A percentile compares a stretch with the other conserved stretches of the same genome.
Conservation (phyloP, 805 yeast species). For the Cyberlindnera petersonii region DNA sequence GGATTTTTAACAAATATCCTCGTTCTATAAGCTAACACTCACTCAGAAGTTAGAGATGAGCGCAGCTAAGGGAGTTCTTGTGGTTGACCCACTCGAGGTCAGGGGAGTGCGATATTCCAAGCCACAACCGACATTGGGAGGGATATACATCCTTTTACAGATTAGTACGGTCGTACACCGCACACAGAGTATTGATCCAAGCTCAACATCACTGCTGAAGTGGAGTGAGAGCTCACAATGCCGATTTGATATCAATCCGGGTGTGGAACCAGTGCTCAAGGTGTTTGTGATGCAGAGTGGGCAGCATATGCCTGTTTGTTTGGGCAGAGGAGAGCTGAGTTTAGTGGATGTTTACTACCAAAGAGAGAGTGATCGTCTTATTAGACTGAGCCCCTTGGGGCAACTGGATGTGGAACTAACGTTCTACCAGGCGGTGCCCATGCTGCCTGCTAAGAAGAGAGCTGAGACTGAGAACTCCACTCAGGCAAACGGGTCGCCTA, state of each 20-base stretch:
- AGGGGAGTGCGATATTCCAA: conserved; percentile 9
- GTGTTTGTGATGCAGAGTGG: conserved; percentile 20
- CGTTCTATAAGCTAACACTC: too few relatives aligned
- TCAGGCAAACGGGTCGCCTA: background rate
- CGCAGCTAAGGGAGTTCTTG: conserved; percentile 22
- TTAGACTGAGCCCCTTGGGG: conserved; percentile 14
- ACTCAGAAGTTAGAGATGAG: conserved; percentile 4
- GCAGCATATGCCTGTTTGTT: conserved; percentile 12
- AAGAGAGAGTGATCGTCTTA: conserved; percentile 15
- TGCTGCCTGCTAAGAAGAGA: conserved; percentile 17
- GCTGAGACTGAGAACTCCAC: background rate
- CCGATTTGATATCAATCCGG: conserved; percentile 22
- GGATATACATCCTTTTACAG: conserved; percentile 23
- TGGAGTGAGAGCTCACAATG: conserved; percentile 27
- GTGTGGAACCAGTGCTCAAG: conserved; percentile 10
- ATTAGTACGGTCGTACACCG: conserved; percentile 19
- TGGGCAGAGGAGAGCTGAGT: conserved; percentile 18
- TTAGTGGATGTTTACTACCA: conserved; percentile 17
- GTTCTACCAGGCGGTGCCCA: conserved; percentile 23
- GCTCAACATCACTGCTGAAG: background rate
- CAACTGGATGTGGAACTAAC: conserved; percentile 24
- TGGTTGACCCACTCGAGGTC: conserved; percentile 26
- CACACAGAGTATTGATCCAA: conserved; percentile 4
- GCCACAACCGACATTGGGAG: background rate
- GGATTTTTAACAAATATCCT: too few relatives aligned